phyloP scores from a whole-genome alignment of 495 filamentous ascomycete genomes.

The Cryomyces minteri region DNA sequence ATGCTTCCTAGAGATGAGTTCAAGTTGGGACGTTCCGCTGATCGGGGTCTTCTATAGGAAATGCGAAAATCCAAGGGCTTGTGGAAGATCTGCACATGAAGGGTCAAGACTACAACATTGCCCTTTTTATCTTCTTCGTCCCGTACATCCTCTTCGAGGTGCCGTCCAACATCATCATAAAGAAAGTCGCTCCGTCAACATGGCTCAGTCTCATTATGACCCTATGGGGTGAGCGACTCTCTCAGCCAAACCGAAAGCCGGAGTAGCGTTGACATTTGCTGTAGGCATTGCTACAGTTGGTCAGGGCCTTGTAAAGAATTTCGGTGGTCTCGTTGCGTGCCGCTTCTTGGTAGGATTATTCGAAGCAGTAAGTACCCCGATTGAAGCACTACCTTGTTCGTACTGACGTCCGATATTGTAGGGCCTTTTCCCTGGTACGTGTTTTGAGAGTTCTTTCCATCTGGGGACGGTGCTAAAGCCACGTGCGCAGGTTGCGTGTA shows the following conservation, averaged over 20 bases:
- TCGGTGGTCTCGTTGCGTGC: conserved; percentile 34
- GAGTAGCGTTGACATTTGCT: conserved; percentile 4
- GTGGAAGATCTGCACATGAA: conserved; percentile 36
- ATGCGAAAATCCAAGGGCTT: conserved; percentile 42
- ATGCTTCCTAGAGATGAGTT: not conserved
- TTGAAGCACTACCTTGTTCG: no score
- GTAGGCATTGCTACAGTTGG: conserved; percentile 28
- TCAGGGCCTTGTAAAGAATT: conserved; percentile 36
- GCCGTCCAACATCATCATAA: conserved; percentile 46
- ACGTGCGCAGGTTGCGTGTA: conserved; percentile 18
- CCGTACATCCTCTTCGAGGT: conserved; percentile 49
- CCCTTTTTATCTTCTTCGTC: conserved; percentile 46
- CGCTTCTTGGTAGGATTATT: conserved; percentile 40
- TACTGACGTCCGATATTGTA: no score
- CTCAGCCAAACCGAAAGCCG: not conserved
- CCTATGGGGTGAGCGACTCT: conserved; percentile 24
- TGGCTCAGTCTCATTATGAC: conserved; percentile 36
- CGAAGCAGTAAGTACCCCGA: conserved; percentile 20
- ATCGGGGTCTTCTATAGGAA: conserved; percentile 18
- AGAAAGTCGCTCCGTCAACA: conserved; percentile 39
- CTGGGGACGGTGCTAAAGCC: no score
- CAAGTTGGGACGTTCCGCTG: not conserved
- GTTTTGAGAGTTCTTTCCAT: no score
- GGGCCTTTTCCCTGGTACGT: conserved; percentile 25
- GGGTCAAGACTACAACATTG: conserved; percentile 39